phyloP scores from a whole-genome alignment of 2,329 filamentous ascomycete genomes.

The Xylariaceae sp. region DNA sequence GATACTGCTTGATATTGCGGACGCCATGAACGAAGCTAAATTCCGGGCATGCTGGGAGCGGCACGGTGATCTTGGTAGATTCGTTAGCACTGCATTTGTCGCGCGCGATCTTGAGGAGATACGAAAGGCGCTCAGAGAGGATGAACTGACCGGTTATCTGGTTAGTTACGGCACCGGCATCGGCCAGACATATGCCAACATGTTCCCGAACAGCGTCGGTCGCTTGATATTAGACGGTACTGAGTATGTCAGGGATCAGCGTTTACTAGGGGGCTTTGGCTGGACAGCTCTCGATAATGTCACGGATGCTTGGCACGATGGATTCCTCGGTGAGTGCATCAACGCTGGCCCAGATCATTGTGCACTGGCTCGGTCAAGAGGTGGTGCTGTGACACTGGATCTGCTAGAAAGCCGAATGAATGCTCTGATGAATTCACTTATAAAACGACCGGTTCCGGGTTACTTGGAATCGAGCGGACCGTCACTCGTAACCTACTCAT shows the following conservation, averaged over 20 bases:
- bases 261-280: slow-evolving; percentile 44
- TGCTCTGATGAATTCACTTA: slow-evolving; percentile 37
- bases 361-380: slow-evolving; percentile 38
- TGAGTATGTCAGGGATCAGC: slow-evolving; percentile 45
- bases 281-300: slow-evolving; percentile 47
- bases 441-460: slow-evolving; percentile 37
- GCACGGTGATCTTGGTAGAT: slow-evolving; percentile 44
- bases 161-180: slow-evolving; percentile 52
- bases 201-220: slow-evolving; percentile 48
- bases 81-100: slow-evolving; percentile 44
- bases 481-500: slow-evolving; percentile 44
- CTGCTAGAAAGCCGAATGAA: slow-evolving; percentile 40
- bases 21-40: slow-evolving; percentile 45
- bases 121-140: slow-evolving; percentile 42
- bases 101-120: slow-evolving; percentile 49
- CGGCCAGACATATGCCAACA: slow-evolving; percentile 48
- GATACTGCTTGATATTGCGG: slow-evolving; percentile 40
- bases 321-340: slow-evolving; percentile 48
- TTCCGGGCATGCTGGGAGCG: slow-evolving; percentile 42
- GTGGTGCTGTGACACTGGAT: slow-evolving; percentile 33
- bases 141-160: slow-evolving; percentile 46
- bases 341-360: slow-evolving; percentile 45
- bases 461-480: slow-evolving; percentile 40
- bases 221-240: slow-evolving; percentile 48
- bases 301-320: slow-evolving; percentile 47